phyloP scores from a whole-genome alignment of 129 eudicot species.

The Gnaphalium uliginosum region DNA sequence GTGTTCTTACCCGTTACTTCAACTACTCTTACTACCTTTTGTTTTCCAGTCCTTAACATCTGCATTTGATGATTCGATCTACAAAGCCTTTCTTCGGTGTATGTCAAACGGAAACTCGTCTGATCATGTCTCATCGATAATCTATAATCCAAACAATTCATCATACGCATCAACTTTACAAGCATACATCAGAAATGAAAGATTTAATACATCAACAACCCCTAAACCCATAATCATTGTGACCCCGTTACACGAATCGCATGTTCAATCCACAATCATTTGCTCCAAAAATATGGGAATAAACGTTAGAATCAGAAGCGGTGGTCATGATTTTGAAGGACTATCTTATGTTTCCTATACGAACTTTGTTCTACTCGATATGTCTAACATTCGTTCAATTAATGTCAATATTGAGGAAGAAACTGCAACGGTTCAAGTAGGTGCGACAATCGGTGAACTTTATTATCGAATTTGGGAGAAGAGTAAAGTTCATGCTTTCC shows the following conservation, averaged over 20 bases:
- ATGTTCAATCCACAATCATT: conserved; percentile 31
- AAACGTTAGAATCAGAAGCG: conserved; percentile 38
- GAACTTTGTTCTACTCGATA: conserved; percentile 42
- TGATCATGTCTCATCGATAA: conserved; percentile 19
- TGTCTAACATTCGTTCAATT: conserved; percentile 40
- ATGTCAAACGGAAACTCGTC: conserved; percentile 26
- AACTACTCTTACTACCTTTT: conserved; percentile 10
- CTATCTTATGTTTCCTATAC: conserved; percentile 41
- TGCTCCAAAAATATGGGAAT: conserved; percentile 35
- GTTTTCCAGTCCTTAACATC: background rate
- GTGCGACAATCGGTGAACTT: conserved; percentile 48
- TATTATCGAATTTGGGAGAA: conserved; percentile 38
- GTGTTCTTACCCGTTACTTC: background rate
- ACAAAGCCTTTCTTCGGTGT: conserved; percentile 20
- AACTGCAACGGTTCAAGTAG: conserved; percentile 44
- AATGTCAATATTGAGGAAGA: conserved; percentile 29
- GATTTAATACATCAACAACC: conserved; percentile 30
- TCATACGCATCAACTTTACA: conserved; percentile 34
- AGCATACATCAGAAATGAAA: conserved; percentile 35
- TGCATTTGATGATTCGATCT: background rate
- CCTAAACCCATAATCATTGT: conserved; percentile 36
- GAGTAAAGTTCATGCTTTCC: conserved; percentile 41
- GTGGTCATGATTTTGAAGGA: conserved; percentile 56
- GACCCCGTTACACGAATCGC: conserved; percentile 33
- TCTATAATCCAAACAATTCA: conserved; percentile 32